Conservation (phyloP, 2,329 filamentous ascomycete genomes). For the Colletotrichum sp. region DNA sequence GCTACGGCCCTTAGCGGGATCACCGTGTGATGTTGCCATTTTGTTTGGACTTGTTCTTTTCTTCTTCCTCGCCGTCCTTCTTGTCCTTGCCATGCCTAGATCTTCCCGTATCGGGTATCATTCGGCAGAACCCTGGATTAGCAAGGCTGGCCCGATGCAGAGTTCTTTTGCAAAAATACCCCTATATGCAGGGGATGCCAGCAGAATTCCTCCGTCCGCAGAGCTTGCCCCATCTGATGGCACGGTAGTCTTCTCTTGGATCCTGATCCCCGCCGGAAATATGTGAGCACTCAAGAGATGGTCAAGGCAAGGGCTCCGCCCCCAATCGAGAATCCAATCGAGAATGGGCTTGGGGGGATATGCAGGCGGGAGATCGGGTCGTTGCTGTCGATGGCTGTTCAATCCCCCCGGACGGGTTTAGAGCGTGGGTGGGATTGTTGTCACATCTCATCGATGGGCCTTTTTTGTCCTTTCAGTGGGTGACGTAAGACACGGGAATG, state of each 20-base stretch:
- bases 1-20: slow-evolving; percentile 6
- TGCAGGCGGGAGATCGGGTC: slow-evolving; percentile 6
- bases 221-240: neutral
- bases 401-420: neutral
- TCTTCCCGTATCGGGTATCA: neutral
- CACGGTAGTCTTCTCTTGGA: neutral
- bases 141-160: neutral
- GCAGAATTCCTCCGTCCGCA: neutral
- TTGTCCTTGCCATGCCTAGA: neutral
- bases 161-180: neutral
- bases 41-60: neutral
- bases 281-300: neutral
- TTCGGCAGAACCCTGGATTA: neutral
- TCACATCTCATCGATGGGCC: neutral
- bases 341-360: neutral
- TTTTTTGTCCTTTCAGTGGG: neutral
- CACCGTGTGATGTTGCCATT: neutral
- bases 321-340: neutral
- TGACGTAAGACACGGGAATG: slow-evolving; percentile 6
- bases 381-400: neutral
- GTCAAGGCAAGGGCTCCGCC: neutral
- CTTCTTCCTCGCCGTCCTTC: neutral
- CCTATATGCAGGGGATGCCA: neutral
- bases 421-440: neutral
- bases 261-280: neutral